Evolutionary conservation across 345 rosid species (phyloP).

Genomic region (Cardamine occulta): DNA sequence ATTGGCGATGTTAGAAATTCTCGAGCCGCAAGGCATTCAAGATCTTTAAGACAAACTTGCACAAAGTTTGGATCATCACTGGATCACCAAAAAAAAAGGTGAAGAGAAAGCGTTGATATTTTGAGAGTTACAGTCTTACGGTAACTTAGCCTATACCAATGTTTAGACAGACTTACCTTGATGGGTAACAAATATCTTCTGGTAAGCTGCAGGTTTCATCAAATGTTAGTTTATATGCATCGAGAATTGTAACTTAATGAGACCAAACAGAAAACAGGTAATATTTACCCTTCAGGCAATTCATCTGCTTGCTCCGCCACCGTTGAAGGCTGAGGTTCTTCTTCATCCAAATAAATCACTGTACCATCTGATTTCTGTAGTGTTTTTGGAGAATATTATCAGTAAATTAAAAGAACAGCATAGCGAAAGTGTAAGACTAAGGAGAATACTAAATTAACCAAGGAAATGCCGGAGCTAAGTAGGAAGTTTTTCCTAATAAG

Average conservation of each 20-base stretch:
- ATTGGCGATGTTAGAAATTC: slow-evolving; percentile 71
- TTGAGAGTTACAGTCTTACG: slow-evolving; percentile 2
- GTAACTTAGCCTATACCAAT: slow-evolving; percentile 15
- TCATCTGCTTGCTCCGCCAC: slow-evolving; percentile 41
- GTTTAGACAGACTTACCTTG: slow-evolving; percentile 55
- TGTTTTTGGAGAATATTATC: neutral
- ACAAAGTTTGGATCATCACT: slow-evolving; percentile 77
- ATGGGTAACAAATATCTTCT: slow-evolving; percentile 68
- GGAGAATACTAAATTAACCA: neutral
- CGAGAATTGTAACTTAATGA: slow-evolving; percentile 10
- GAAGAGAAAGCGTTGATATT: slow-evolving; percentile 1
- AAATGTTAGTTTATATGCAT: slow-evolving; percentile 32
- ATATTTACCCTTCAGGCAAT: slow-evolving; percentile 60
- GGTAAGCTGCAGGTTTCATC: slow-evolving; percentile 55
- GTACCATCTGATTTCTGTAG: slow-evolving; percentile 49
- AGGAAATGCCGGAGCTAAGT: neutral
- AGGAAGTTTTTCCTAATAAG: slow-evolving; percentile 1
- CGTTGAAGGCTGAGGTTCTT: slow-evolving; percentile 53
- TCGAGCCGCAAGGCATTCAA: slow-evolving; percentile 68
- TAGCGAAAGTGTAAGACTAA: neutral
- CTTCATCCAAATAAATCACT: slow-evolving; percentile 76
- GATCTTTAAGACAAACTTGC: slow-evolving; percentile 64
- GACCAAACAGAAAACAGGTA: slow-evolving; percentile 3
- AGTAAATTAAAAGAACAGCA: slow-evolving; percentile 10
- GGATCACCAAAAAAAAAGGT: slow-evolving; percentile 31